A percentile compares a stretch with the other conserved stretches of the same genome.
phyloP scores from a whole-genome alignment of 2,329 filamentous ascomycete genomes.

The Kalaharituber pfeilii region DNA sequence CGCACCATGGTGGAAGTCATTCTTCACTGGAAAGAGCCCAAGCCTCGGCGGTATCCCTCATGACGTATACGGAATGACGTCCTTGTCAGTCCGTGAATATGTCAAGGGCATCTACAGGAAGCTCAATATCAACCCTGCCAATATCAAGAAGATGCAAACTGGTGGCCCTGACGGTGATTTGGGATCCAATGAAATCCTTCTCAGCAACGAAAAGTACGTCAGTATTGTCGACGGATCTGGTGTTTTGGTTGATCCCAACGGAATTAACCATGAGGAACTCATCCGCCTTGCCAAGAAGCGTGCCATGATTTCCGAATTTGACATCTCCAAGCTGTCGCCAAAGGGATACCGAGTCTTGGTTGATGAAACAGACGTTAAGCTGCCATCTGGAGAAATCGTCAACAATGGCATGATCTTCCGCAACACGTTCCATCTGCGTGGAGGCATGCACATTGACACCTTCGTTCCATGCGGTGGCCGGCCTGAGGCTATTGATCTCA shows the following conservation, averaged over 20 bases:
- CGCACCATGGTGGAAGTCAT: slow-evolving; percentile 98
- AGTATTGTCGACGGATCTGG: slow-evolving; percentile 87
- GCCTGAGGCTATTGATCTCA: slow-evolving; percentile 88
- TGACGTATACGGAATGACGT: slow-evolving; percentile 94
- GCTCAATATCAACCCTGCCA: slow-evolving; percentile 68
- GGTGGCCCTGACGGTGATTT: slow-evolving; percentile 93
- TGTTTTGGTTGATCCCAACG: slow-evolving; percentile 83
- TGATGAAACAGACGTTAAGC: slow-evolving; percentile 73
- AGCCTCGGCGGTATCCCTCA: slow-evolving; percentile 93
- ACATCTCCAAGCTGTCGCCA: slow-evolving; percentile 65
- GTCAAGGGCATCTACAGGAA: slow-evolving; percentile 95
- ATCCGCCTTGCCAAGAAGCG: slow-evolving; percentile 68
- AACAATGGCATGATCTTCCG: slow-evolving; percentile 90
- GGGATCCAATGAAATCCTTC: slow-evolving; percentile 91
- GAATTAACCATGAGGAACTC: slow-evolving; percentile 69
- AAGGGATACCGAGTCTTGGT: slow-evolving; percentile 83
- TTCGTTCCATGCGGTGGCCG: slow-evolving; percentile 95
- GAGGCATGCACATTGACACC: slow-evolving; percentile 57
- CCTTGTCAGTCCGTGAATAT: slow-evolving; percentile 86
- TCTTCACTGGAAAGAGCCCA: slow-evolving; percentile 97
- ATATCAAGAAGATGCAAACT: slow-evolving; percentile 87
- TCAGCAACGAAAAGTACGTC: slow-evolving; percentile 89
- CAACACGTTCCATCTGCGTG: slow-evolving; percentile 87
- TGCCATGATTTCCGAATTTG: slow-evolving; percentile 77
- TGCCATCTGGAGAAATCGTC: slow-evolving; percentile 72